These are phyloP conservation scores for Fusarium annulatum DNA, from an alignment of 2,329 filamentous ascomycete genomes.

Conservation along the genomic window DNA sequence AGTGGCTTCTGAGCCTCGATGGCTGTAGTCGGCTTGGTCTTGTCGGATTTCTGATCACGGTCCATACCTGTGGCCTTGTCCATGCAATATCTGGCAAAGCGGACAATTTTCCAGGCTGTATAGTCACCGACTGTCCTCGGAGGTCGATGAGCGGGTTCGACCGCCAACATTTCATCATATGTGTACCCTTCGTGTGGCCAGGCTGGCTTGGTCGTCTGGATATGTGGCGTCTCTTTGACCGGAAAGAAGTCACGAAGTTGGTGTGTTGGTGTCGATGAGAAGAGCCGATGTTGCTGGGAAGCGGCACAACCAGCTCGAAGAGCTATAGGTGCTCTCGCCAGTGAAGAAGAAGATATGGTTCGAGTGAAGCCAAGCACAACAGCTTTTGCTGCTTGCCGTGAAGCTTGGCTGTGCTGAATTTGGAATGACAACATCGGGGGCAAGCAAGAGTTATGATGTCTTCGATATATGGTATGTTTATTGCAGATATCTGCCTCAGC, in stretches of 20 bases:
- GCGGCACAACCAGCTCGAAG: conserved; percentile 28
- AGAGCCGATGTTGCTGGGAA: conserved; percentile 46
- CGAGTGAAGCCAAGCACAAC: conserved; percentile 38
- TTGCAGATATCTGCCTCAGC: conserved; percentile 10
- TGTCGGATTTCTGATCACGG: conserved; percentile 77
- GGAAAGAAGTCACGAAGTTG: conserved; percentile 72
- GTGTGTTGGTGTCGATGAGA: conserved; percentile 61
- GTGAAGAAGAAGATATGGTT: conserved; percentile 20
- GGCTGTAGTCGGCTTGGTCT: conserved; percentile 66
- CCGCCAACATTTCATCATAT: conserved; percentile 78
- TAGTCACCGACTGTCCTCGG: conserved; percentile 80
- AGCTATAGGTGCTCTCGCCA: conserved; percentile 14
- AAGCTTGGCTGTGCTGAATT: conserved; percentile 36
- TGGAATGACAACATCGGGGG: conserved; percentile 45
- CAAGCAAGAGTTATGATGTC: conserved; percentile 11
- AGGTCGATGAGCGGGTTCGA: conserved; percentile 81
- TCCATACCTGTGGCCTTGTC: conserved; percentile 80
- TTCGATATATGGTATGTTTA: conserved; percentile 6
- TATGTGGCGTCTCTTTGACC: conserved; percentile 67
- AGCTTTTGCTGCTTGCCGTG: conserved; percentile 43
- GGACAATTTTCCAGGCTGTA: conserved; percentile 80
- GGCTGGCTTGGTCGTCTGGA: conserved; percentile 71
- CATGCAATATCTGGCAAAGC: conserved; percentile 80
- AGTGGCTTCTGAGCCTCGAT: conserved; percentile 67
- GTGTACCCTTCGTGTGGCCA: conserved; percentile 82